phyloP scores from a whole-genome alignment of 768 basidiomycete species.

The Mycena indigotica region DNA sequence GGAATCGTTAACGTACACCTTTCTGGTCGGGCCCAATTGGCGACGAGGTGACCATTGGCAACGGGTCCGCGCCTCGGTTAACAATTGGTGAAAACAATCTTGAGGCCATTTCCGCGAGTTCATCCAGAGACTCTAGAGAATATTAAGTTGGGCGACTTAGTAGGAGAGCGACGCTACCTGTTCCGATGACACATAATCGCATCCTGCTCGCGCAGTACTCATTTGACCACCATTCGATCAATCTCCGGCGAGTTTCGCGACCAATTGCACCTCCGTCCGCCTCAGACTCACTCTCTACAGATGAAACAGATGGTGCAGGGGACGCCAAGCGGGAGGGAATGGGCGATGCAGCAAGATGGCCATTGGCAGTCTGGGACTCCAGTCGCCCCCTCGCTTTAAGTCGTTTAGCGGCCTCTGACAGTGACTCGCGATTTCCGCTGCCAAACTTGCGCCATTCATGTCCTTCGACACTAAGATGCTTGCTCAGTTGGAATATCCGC shows the following conservation, averaged over 20 bases:
- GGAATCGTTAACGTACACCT: slow-evolving; percentile 52
- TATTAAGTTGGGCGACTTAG: background rate
- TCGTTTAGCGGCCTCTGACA: slow-evolving; percentile 62
- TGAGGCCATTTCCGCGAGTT: slow-evolving; percentile 63
- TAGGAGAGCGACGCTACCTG: slow-evolving; percentile 48
- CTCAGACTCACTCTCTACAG: slow-evolving; percentile 58
- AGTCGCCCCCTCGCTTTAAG: slow-evolving; percentile 54
- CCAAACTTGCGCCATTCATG: slow-evolving; percentile 94
- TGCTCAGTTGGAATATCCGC: slow-evolving; percentile 95
- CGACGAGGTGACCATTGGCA: slow-evolving; percentile 69
- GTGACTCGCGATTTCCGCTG: slow-evolving; percentile 77
- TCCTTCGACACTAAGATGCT: slow-evolving; percentile 74
- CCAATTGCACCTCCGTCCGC: slow-evolving; percentile 79
- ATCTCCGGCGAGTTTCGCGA: slow-evolving; percentile 73
- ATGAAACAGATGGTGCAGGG: slow-evolving; percentile 58
- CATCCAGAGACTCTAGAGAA: slow-evolving; percentile 69
- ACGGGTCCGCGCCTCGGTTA: slow-evolving; percentile 62
- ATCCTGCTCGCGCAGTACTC: slow-evolving; percentile 85
- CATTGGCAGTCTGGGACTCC: slow-evolving; percentile 27
- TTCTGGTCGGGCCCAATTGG: slow-evolving; percentile 73
- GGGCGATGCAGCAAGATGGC: slow-evolving; percentile 45
- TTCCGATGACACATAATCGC: slow-evolving; percentile 78
- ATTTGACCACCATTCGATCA: slow-evolving; percentile 82
- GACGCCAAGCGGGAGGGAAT: slow-evolving; percentile 59
- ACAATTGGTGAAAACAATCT: slow-evolving; percentile 70